phyloP scores from a whole-genome alignment of 768 basidiomycete genomes.

The Podaxis carcinomalis region DNA sequence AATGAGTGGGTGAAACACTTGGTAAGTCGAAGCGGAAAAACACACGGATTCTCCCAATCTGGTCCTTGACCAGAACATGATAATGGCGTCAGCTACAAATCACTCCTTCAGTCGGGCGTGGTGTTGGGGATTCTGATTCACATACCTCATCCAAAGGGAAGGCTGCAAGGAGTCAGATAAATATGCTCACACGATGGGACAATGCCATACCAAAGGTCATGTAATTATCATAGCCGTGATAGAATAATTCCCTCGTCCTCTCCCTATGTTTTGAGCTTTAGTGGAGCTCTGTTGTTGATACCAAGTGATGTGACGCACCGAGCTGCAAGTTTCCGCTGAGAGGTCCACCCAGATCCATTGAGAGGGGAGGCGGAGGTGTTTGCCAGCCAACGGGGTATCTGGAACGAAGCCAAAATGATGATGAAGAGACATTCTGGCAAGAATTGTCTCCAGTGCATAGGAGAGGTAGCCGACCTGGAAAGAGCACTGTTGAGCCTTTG shows the following conservation, averaged over 20 bases:
- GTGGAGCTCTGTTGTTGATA: neutral
- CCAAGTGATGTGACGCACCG: conserved; percentile 37
- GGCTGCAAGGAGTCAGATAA: conserved; percentile 37
- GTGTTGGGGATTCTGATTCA: neutral
- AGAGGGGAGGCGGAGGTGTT: conserved; percentile 29
- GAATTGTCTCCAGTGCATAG: conserved; percentile 48
- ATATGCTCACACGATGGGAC: neutral
- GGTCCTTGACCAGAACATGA: conserved; percentile 87
- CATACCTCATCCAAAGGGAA: conserved; percentile 82
- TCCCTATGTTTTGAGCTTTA: conserved; percentile 40
- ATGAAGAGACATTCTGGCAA: conserved; percentile 41
- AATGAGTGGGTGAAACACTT: conserved; percentile 10
- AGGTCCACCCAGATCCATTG: conserved; percentile 45
- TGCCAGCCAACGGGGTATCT: conserved; percentile 24
- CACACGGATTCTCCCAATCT: conserved; percentile 80
- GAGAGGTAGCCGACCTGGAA: conserved; percentile 14
- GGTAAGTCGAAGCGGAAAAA: conserved; percentile 10
- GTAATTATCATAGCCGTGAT: conserved; percentile 87
- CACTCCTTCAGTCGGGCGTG: conserved; percentile 4
- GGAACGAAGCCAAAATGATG: conserved; percentile 2
- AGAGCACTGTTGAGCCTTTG: conserved; percentile 9
- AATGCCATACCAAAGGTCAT: conserved; percentile 66
- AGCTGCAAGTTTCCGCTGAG: conserved; percentile 49
- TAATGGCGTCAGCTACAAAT: conserved; percentile 72
- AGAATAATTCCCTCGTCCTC: conserved; percentile 74